Base-by-base conservation (phyloP, 495 filamentous ascomycete genomes). In the Hypoxylon lenormandii region DNA sequence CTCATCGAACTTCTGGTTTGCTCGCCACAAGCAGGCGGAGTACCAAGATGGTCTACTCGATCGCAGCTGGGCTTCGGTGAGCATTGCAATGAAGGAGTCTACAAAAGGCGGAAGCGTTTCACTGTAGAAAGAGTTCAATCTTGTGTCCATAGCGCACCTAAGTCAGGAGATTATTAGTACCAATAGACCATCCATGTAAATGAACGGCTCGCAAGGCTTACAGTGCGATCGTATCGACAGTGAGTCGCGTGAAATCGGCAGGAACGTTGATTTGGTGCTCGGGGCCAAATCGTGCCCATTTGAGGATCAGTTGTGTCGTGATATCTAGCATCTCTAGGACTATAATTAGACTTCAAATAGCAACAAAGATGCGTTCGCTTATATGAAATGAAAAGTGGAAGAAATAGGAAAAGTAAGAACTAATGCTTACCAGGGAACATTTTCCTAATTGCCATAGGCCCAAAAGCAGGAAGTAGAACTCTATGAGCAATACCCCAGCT, bases 61-160 rank as follows among this genome's bases (percentile, higher is more conserved):
- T 21, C 87, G 75, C 30, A 70, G 57, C 13, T 79, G 80, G 6
- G 82, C 78, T 38, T 82, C 85, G 8, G 67, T 13, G 12, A 91
- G 76, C 15, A 85, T 74, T 5, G 75, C 80, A 86, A 0, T 85
- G 26, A 28, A 28, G 26, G 26, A 81, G 37, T 80, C 70, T 16
- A 90, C 78, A 53, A 88, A 90, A 2, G 85, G 84, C 69, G 88
- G 85, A 66, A 84, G 68, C 0, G 83, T 76, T 8, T 88, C 83
- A 3, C 76, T 76, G 59, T 90, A 90, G 75, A 87, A 90, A 0
- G 82, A 85, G 67, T 91, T 91, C 80, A 91, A 91, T 7, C 88
- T 83, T 18, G 77, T 84, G 43, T 83, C 85, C 88, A 92, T 90
- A 12, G 37, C 37, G 37, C 37, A 38, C 37, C 37, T 38, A 38